Evolutionary conservation across 2,329 filamentous ascomycete genomes (phyloP).

Genomic region (Trichoderma brevicompactum): DNA sequence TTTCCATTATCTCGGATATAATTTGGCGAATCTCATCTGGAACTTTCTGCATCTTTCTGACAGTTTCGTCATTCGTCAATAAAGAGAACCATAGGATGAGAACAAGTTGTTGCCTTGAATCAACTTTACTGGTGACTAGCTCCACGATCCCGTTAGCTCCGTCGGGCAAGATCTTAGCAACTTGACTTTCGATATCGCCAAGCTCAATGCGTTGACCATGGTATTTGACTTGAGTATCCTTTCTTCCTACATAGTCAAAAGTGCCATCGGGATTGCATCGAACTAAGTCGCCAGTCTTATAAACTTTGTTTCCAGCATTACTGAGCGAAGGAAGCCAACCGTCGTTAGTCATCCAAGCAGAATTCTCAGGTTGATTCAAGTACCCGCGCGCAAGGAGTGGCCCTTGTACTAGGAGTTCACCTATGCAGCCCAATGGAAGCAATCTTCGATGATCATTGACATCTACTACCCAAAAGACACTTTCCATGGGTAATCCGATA

Average conservation of each 20-base stretch:
- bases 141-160: neutral
- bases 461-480: neutral
- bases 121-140: neutral
- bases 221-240: neutral
- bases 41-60: too few relatives aligned
- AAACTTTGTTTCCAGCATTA: neutral
- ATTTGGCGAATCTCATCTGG: too few relatives aligned
- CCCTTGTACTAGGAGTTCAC: neutral
- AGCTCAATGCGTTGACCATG: constrained; percentile 18
- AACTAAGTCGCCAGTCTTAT: constrained; percentile 8
- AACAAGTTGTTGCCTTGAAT: neutral
- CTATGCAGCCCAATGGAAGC: neutral
- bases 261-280: neutral
- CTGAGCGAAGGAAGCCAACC: neutral
- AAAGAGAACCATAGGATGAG: too few relatives aligned
- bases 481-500: too few relatives aligned
- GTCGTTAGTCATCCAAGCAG: neutral
- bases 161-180: neutral
- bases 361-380: neutral
- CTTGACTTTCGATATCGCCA: constrained; percentile 8
- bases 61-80: too few relatives aligned
- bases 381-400: neutral
- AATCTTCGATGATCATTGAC: neutral
- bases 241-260: neutral
- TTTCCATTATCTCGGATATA: too few relatives aligned